These are phyloP conservation scores for Aspergillus sp. DNA, from an alignment of 2,329 filamentous ascomycete species.

Conservation along the genomic window DNA sequence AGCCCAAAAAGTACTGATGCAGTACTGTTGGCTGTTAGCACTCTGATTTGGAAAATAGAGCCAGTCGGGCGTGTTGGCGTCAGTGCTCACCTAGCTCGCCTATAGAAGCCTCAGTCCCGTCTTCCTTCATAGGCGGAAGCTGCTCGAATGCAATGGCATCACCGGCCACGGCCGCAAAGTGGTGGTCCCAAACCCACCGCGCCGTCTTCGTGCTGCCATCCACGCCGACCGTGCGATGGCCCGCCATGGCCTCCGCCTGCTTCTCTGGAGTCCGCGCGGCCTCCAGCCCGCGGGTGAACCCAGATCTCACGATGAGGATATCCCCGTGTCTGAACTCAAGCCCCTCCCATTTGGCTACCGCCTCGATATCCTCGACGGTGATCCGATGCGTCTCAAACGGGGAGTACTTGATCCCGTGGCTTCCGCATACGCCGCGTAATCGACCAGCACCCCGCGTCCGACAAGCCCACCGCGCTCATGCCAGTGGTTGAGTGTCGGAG, in stretches of 20 bases:
- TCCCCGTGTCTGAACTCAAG: slow-evolving; percentile 39
- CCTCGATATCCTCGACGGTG: slow-evolving; percentile 30
- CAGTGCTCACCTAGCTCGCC: slow-evolving; percentile 31
- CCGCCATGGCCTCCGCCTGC: slow-evolving; percentile 17
- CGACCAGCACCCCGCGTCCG: slow-evolving; percentile 48
- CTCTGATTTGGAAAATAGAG: too few relatives aligned
- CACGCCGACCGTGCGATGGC: slow-evolving; percentile 29
- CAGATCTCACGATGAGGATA: slow-evolving; percentile 44
- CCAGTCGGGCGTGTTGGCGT: too few relatives aligned
- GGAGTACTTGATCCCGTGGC: slow-evolving; percentile 20
- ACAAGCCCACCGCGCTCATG: slow-evolving; percentile 44
- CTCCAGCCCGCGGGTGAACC: slow-evolving; percentile 24
- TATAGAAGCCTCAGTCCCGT: slow-evolving; percentile 13
- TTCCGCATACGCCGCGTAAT: slow-evolving; percentile 39
- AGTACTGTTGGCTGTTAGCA: too few relatives aligned
- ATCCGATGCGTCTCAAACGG: slow-evolving; percentile 32
- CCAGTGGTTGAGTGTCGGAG: slow-evolving; percentile 43
- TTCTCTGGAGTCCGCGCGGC: slow-evolving; percentile 17
- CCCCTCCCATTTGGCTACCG: slow-evolving; percentile 35
- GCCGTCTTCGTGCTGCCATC: slow-evolving; percentile 23
- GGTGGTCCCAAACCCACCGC: slow-evolving; percentile 43
- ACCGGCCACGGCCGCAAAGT: slow-evolving; percentile 46
- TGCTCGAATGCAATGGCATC: slow-evolving; percentile 43
- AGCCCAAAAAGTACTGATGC: slow-evolving; percentile 41
- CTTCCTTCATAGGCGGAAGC: slow-evolving; percentile 3